Evolutionary conservation across 495 filamentous ascomycete species (phyloP).

Genomic region (Neurospora sp.): DNA sequence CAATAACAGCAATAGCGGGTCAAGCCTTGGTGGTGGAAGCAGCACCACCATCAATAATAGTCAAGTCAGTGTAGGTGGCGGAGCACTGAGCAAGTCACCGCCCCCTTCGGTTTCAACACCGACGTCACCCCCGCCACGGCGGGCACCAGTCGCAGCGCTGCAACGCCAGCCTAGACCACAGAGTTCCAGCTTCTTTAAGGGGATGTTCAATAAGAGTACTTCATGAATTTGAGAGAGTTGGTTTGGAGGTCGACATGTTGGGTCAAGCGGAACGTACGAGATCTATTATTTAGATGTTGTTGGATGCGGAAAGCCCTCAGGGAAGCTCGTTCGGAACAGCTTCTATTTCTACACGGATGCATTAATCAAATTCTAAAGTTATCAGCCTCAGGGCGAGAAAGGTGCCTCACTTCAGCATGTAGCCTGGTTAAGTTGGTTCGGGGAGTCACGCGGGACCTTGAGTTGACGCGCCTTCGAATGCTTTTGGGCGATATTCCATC

Average conservation of each 20-base stretch:
- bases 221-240: too few relatives aligned
- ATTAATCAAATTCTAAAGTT: too few relatives aligned
- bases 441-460: too few relatives aligned
- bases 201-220: not conserved
- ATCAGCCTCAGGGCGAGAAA: too few relatives aligned
- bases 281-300: too few relatives aligned
- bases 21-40: not conserved
- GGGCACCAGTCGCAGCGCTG: not conserved
- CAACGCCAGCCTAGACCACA: not conserved
- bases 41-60: not conserved
- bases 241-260: too few relatives aligned
- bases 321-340: not conserved
- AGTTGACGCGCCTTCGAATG: too few relatives aligned
- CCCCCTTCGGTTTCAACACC: not conserved
- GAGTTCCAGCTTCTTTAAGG: not conserved
- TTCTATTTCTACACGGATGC: too few relatives aligned
- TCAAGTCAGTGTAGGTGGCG: not conserved
- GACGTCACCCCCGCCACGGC: not conserved
- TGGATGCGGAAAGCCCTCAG: not conserved
- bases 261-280: too few relatives aligned
- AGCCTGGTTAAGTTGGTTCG: too few relatives aligned
- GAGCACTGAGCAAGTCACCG: not conserved
- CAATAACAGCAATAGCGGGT: not conserved
- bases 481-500: too few relatives aligned
- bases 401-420: too few relatives aligned